Conservation (phyloP, 345 rosid species). For the Psidium friedrichsthalianum region DNA sequence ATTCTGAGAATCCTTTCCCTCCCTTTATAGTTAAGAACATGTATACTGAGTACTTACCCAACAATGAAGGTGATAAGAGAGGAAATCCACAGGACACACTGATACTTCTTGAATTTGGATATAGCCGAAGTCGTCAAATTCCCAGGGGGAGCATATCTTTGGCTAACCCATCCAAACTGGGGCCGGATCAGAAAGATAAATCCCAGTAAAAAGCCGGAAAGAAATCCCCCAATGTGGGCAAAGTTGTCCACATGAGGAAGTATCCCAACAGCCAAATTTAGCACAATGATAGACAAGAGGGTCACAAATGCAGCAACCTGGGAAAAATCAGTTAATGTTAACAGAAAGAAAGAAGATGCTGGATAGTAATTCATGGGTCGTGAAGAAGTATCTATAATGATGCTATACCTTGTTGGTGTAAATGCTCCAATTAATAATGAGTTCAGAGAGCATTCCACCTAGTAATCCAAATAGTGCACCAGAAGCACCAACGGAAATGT, state of each 20-base stretch:
- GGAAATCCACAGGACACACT: slow-evolving; percentile 57
- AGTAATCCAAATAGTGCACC: slow-evolving; percentile 95
- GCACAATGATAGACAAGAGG: slow-evolving; percentile 51
- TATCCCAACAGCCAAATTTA: slow-evolving; percentile 86
- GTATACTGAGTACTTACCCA: slow-evolving; percentile 33
- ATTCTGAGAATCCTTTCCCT: not conserved
- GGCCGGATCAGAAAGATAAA: slow-evolving; percentile 86
- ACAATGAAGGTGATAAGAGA: slow-evolving; percentile 57
- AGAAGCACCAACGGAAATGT: slow-evolving; percentile 92
- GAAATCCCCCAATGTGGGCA: slow-evolving; percentile 95
- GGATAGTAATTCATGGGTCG: not conserved
- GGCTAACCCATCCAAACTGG: slow-evolving; percentile 72
- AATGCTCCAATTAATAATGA: slow-evolving; percentile 91
- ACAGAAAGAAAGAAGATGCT: not conserved
- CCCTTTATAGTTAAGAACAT: not conserved
- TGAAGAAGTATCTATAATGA: not conserved
- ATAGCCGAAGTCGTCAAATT: slow-evolving; percentile 7
- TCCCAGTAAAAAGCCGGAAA: slow-evolving; percentile 80
- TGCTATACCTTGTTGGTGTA: slow-evolving; percentile 66
- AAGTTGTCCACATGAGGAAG: slow-evolving; percentile 97
- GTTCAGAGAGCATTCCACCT: slow-evolving; percentile 96
- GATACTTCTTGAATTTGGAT: slow-evolving; percentile 63
- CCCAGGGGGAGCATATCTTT: slow-evolving; percentile 31
- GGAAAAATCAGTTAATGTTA: slow-evolving; percentile 4
- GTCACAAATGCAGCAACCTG: slow-evolving; percentile 63